A percentile compares a stretch with the other conserved stretches of the same genome.
Conservation (phyloP, 176 grass and related monocot species). For the Rhynchospora pubera region DNA sequence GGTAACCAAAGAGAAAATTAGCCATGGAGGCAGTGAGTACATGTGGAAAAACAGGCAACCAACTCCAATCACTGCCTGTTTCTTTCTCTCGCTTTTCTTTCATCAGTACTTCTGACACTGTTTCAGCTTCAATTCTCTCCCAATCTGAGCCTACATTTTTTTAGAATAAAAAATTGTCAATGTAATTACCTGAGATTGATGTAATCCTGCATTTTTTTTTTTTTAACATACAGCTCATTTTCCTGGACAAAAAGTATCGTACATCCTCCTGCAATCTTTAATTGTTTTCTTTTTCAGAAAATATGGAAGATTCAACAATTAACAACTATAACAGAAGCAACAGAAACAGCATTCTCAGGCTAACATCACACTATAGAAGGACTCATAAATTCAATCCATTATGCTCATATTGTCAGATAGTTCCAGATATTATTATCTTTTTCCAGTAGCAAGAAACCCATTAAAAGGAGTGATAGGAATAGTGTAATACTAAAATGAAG, state of each 20-base stretch:
- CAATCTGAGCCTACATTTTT: slow-evolving; percentile 11
- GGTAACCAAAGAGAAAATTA: slow-evolving; percentile 92
- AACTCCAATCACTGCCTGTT: slow-evolving; percentile 45
- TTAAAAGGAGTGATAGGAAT: neutral
- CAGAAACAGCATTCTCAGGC: neutral
- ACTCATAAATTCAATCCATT: neutral
- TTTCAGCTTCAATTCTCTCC: slow-evolving; percentile 5
- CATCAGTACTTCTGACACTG: neutral
- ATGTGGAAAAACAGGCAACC: slow-evolving; percentile 78
- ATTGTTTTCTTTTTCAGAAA: neutral
- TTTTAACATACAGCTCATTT: neutral
- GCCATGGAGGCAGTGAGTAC: slow-evolving; percentile 88
- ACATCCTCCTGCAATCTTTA: neutral
- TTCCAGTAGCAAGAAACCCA: too few relatives aligned
- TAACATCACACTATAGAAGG: neutral
- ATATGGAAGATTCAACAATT: neutral
- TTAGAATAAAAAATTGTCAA: neutral
- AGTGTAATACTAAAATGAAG: neutral
- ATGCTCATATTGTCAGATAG: neutral
- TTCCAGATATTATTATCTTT: neutral
- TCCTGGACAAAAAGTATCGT: neutral
- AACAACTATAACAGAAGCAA: neutral
- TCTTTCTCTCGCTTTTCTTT: slow-evolving; percentile 25
- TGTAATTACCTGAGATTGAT: neutral
- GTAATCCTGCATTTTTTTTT: neutral